Evolutionary conservation across 768 basidiomycete genomes (phyloP), one percentile per base, ranked within the genome.

Genomic region (Leccinum imitatum): DNA sequence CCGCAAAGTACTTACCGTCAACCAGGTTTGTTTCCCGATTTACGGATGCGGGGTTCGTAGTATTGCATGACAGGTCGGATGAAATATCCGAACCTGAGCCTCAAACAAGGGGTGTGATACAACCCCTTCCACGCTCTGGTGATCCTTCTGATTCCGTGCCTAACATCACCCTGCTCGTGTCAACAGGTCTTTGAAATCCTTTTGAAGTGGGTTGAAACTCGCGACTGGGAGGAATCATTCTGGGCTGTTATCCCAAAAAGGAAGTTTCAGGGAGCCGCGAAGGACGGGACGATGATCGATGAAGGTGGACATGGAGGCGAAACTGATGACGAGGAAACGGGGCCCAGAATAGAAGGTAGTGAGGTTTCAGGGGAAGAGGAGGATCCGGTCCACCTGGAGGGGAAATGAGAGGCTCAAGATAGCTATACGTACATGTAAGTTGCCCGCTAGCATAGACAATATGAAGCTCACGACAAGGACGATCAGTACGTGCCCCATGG

Each of bases 1-100:
- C 10, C 87, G 97, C 62, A 98, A 98, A 69, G 94, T 99, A 33
- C 80, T 99, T 63, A 99, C 97, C 1, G 95, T 99, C 56, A 98
- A 99, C 74, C 97, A 98, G 76, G 84, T 83, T 47, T 50, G 73
- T 68, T 54, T 50, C 17, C 15, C 10, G 41, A 9, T 53, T 59
- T 46, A 39, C 44, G 8, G 2, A 41, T 51, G n/a, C 21, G 31
- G 11, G 47, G 46, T 37, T 41, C 17, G 39, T n/a, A 41, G 33
- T 64, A n/a, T 48, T 23, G 19, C 39, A 58, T 53, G 54, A 48
- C 56, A 19, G 54, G 31, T 52, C 21, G 53, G 50, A 39, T n/a
- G 19, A 57, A 17, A 53, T 59, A 37, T 25, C 33, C 10, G 59
- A 39, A 39, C 35, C 27, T 44, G 57, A 44, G 19, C 19, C 44